phyloP scores from a whole-genome alignment of 2,329 filamentous ascomycete species.

The Paecilomyces fulvus region DNA sequence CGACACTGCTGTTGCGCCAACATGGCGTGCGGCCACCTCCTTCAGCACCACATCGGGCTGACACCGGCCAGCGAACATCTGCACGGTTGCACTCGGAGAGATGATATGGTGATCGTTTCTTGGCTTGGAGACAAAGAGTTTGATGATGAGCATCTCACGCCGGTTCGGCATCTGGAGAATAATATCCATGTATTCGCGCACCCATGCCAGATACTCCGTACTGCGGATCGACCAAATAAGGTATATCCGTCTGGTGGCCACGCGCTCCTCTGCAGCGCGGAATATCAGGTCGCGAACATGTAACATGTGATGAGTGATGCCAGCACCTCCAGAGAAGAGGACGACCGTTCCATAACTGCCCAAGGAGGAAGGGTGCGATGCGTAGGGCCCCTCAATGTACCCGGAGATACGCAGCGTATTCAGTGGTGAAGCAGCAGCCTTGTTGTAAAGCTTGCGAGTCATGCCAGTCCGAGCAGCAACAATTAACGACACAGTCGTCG shows the following conservation, averaged over 20 bases:
- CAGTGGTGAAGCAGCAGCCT: constrained; percentile 41
- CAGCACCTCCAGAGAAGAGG: constrained; percentile 57
- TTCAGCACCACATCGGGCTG: constrained; percentile 48
- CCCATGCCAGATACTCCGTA: constrained; percentile 54
- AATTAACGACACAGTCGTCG: constrained; percentile 46
- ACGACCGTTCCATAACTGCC: constrained; percentile 56
- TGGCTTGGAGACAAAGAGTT: constrained; percentile 56
- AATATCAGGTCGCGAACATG: constrained; percentile 52
- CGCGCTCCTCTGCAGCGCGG: constrained; percentile 43
- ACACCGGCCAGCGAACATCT: constrained; percentile 54
- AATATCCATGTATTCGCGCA: constrained; percentile 58
- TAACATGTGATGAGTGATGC: constrained; percentile 58
- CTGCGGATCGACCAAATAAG: constrained; percentile 56
- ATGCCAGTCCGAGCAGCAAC: constrained; percentile 55
- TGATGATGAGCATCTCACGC: constrained; percentile 50
- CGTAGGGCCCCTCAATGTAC: constrained; percentile 57
- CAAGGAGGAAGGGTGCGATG: constrained; percentile 48
- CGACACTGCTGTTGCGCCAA: constrained; percentile 53
- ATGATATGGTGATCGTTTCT: constrained; percentile 46
- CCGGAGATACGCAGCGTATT: constrained; percentile 46
- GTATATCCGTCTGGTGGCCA: constrained; percentile 51
- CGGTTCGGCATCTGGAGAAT: constrained; percentile 53
- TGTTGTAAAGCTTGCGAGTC: constrained; percentile 52
- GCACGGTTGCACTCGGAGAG: constrained; percentile 49
- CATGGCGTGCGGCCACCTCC: constrained; percentile 46